Evolutionary conservation across 768 basidiomycete species (phyloP).

Genomic region (Suillus variegatus): DNA sequence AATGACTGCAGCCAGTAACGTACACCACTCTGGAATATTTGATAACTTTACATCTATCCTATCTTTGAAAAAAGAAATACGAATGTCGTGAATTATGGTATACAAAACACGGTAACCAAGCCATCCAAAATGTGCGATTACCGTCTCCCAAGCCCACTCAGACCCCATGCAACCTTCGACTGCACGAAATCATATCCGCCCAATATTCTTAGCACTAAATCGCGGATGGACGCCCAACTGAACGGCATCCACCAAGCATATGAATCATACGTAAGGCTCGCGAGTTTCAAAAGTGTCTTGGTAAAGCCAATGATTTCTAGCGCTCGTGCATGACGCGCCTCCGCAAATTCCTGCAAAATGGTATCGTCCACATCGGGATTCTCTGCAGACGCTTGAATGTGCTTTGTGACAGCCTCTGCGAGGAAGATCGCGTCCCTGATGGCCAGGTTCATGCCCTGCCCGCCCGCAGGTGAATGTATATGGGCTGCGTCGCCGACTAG

Average conservation of each 20-base stretch:
- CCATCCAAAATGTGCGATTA: conserved; percentile 8
- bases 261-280: conserved; percentile 23
- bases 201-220: conserved; percentile 24
- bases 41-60: no score
- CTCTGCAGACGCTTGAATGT: conserved; percentile 23
- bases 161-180: conserved; percentile 22
- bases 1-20: no score
- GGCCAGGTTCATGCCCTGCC: conserved; percentile 62
- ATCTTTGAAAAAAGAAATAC: no score
- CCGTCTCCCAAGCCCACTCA: conserved; percentile 28
- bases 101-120: not conserved
- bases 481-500: conserved; percentile 48
- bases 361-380: no score
- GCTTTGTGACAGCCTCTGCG: conserved; percentile 41
- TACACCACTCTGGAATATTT: no score
- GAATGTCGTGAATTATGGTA: not conserved
- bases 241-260: conserved; percentile 27
- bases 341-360: no score
- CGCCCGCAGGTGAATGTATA: conserved; percentile 55
- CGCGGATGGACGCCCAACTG: conserved; percentile 27
- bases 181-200: conserved; percentile 19
- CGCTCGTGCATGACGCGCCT: no score
- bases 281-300: conserved; percentile 32
- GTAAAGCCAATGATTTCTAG: conserved; percentile 40
- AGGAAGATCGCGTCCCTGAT: conserved; percentile 51